Percentiles rank a stretch among this genome's conserved stretches.
Conservation (phyloP, 176 grass and related monocot genomes). For the Cenchrus fungigraminus region DNA sequence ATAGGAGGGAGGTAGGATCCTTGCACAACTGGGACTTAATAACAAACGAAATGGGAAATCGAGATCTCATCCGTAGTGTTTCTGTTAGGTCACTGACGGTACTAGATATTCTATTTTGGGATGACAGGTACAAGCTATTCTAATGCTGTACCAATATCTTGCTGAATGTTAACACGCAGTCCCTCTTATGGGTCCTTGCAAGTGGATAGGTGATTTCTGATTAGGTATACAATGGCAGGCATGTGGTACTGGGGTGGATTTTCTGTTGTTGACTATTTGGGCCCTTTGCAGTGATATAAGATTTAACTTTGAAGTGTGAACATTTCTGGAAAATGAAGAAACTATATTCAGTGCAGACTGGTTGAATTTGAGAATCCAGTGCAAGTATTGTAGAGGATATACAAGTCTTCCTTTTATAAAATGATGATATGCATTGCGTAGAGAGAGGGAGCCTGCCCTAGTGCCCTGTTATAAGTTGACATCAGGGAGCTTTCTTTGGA, state of each 20-base stretch:
- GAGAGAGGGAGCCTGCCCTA: neutral
- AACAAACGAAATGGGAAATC: neutral
- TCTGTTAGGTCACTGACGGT: neutral
- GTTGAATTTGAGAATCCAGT: neutral
- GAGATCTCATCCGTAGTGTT: neutral
- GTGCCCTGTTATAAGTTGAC: neutral
- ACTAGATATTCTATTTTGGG: neutral
- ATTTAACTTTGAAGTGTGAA: neutral
- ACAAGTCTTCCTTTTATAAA: neutral
- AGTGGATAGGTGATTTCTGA: slow-evolving; percentile 6
- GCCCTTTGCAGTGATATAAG: neutral
- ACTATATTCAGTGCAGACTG: neutral
- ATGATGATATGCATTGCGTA: neutral
- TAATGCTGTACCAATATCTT: neutral
- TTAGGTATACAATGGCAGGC: neutral
- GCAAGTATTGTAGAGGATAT: neutral
- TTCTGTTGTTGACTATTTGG: neutral
- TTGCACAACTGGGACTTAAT: neutral
- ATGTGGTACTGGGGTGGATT: neutral
- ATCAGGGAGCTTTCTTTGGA: neutral
- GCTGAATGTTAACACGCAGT: neutral
- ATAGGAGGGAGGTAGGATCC: neutral
- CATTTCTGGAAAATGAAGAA: neutral
- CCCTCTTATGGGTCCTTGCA: neutral
- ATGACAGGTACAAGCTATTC: neutral